phyloP scores from a whole-genome alignment of 805 yeast genomes.

The Candida silvicultrix region DNA sequence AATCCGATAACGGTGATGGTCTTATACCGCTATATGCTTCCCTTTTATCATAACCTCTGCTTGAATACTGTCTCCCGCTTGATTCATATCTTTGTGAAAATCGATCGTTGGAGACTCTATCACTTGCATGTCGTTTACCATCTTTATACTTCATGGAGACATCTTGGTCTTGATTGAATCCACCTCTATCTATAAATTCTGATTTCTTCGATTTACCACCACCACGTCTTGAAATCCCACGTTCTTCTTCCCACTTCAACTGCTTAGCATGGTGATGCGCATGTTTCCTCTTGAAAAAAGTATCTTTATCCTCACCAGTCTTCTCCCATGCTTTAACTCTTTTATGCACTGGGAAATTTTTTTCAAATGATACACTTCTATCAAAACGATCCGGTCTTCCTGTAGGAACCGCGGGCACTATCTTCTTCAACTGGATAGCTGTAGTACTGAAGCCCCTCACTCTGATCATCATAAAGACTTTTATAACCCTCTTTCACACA shows the following conservation, averaged over 20 bases:
- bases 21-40: constrained; percentile 14
- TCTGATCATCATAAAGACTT: neutral
- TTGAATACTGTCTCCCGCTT: neutral
- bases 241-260: constrained; percentile 8
- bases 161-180: neutral
- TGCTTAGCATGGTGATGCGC: constrained; percentile 61
- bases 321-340: constrained; percentile 60
- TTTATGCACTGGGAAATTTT: constrained; percentile 33
- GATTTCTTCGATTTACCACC: no score
- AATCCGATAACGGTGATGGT: constrained; percentile 52
- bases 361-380: constrained; percentile 27
- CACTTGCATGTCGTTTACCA: neutral
- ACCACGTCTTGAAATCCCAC: neutral
- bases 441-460: neutral
- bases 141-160: neutral
- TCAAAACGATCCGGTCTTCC: constrained; percentile 3
- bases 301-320: constrained; percentile 53
- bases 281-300: constrained; percentile 54
- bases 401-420: constrained; percentile 12
- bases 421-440: neutral
- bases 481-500: no score
- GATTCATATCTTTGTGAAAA: neutral
- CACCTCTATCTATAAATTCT: constrained; percentile 9
- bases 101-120: constrained; percentile 15
- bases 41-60: neutral